phyloP scores from a whole-genome alignment of 208 protist species.

The Wallacemonas sp. region DNA sequence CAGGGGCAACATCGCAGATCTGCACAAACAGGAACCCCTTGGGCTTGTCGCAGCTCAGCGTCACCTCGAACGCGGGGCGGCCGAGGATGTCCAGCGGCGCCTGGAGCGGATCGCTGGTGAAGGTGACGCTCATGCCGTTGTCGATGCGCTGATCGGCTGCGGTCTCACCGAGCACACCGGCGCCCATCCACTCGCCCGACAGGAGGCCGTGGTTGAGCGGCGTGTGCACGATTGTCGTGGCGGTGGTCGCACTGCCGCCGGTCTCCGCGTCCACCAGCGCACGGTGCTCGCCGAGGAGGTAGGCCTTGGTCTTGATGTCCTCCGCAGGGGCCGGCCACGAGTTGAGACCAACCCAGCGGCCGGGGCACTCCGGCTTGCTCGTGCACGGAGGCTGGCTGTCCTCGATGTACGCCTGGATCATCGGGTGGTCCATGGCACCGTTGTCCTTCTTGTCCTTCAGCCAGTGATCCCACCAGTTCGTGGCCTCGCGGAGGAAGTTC shows the following conservation, averaged over 20 bases:
- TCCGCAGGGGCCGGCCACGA: conserved; percentile 36
- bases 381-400: conserved; percentile 42
- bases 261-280: conserved; percentile 12
- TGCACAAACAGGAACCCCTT: conserved; percentile 71
- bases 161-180: conserved; percentile 53
- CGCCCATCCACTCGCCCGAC: conserved; percentile 67
- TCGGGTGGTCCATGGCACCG: conserved; percentile 33
- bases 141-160: conserved; percentile 66
- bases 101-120: conserved; percentile 36
- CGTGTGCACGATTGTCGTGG: conserved; percentile 41
- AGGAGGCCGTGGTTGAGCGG: conserved; percentile 66
- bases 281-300: conserved; percentile 20
- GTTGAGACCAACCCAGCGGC: conserved; percentile 46
- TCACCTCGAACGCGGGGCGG: conserved; percentile 45
- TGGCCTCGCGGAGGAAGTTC: conserved; percentile 62
- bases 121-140: conserved; percentile 64
- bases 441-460: conserved; percentile 40
- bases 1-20: conserved; percentile 54
- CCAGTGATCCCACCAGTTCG: conserved; percentile 60
- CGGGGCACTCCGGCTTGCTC: conserved; percentile 40
- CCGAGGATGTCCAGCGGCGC: conserved; percentile 42
- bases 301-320: conserved; percentile 23
- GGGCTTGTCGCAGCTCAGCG: conserved; percentile 45
- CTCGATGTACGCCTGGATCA: conserved; percentile 62
- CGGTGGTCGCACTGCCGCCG: background rate